These are phyloP conservation scores for Dryas octopetala DNA, from an alignment of 306 rosid species.

Conservation along the genomic window DNA sequence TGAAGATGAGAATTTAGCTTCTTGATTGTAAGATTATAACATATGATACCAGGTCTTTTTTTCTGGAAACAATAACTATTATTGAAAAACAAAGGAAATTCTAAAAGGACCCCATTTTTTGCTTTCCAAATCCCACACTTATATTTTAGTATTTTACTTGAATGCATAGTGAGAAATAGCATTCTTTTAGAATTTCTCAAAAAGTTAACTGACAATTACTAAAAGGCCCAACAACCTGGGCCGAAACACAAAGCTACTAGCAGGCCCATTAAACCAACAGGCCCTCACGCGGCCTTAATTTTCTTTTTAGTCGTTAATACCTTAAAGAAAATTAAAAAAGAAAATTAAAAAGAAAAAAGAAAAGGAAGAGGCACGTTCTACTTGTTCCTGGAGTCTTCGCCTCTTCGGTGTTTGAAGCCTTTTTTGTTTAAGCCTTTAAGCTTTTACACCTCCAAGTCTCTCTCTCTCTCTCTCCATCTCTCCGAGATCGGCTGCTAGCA, in stretches of 20 bases:
- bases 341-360: neutral
- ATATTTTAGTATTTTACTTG: too few relatives aligned
- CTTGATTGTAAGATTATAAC: too few relatives aligned
- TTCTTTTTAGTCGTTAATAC: neutral
- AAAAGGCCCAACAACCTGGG: neutral
- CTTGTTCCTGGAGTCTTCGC: neutral
- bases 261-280: neutral
- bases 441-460: slow-evolving; percentile 1
- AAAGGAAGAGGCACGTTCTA: neutral
- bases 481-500: slow-evolving; percentile 4
- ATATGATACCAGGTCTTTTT: too few relatives aligned
- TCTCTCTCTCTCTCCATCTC: neutral
- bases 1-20: neutral
- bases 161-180: too few relatives aligned
- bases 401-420: neutral
- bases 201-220: neutral
- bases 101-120: too few relatives aligned
- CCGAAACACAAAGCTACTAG: neutral
- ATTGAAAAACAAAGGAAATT: too few relatives aligned
- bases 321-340: neutral
- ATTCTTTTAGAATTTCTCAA: too few relatives aligned
- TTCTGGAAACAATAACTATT: too few relatives aligned
- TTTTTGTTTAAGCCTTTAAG: neutral
- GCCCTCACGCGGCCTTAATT: too few relatives aligned
- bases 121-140: too few relatives aligned